Evolutionary conservation across 106 monocot species (phyloP), one percentile per base, ranked within the genome.

Genomic region (Apostasia shenzhenica): DNA sequence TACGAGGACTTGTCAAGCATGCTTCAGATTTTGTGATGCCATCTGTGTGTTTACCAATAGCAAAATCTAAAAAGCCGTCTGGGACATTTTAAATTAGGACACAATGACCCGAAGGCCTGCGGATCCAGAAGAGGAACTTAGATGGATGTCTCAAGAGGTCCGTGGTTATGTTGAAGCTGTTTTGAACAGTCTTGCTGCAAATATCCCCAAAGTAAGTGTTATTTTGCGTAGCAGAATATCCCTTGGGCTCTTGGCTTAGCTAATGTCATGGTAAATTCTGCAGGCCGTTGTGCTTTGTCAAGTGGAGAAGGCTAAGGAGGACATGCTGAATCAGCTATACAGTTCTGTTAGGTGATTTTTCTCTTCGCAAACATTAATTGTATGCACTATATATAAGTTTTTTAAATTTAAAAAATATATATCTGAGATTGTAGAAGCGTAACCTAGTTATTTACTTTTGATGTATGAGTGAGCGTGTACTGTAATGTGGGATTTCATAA

Each of bases 141-240:
- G 91, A 80, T 95, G 95, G 95, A 95, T 95, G 95, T 86, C 95
- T 64, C 95, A 95, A 75, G 95, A 95, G 84, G 95, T 95, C 72
- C 91, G 95, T 74, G 95, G 95, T 60, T 95, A 95, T 72, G 95
- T 92, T 11, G 95, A 95, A 79, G 95, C 95, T 70, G 95, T 95
- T 63, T 77, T 95, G 69, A 95, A 95, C 54, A 95, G 95, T 77
- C 92, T 95, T 74, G 95, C 95, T 67, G 95, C 95, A 47, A 95
- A 95, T 75, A 82, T 95, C 61, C 95, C 95, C 40, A 95, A 95
- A 76, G 92, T 86, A 62, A 41, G 61, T 44, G 79, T 54, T 59
- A 2, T 13, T 10, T 50, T 49, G 45, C 47, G 55, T 8, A 38
- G 14, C 6, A 48, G 7, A 65, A 65, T 65, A 48, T 65, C 26